Evolutionary conservation across 1,284 basidiomycete genomes (phyloP), one percentile per base, ranked within the genome.

Genomic region (Cutaneotrichosporon cutaneum): DNA sequence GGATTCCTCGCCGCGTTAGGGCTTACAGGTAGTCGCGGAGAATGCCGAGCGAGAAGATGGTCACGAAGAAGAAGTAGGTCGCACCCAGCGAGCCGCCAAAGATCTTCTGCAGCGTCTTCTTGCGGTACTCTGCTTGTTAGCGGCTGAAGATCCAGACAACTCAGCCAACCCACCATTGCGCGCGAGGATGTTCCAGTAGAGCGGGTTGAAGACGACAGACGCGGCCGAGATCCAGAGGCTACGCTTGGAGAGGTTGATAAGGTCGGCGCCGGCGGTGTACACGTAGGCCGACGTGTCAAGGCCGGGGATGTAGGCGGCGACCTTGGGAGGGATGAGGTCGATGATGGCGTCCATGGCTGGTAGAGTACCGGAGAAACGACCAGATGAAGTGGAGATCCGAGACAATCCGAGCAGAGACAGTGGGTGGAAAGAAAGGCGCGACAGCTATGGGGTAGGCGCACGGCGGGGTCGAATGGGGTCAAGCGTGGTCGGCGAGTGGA

Each of bases 121-220:
- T 90, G 65, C 82, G 86, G 80, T 92, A 90, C 80, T 96, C 93
- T 95, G 71, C 22, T 30, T 14, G 57, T 59, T 16, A 59, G 58
- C 33, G 18, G 13, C 7, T 14, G 27, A 32, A 30, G 3, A 6
- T 6, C n/a, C 8, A 10, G 32, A 1, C 5, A 18, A 26, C 6
- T 7, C 44, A 22, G 9, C 16, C 26, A 10, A 81, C 84, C 61
- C 62, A 94, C 94, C 94, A 82, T 95, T 93, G 62, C 88, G 88
- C 27, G 94, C 94, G 36, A 94, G 87, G 64, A 94, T 87, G 80
- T 98, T 98, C 95, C 94, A 98, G 70, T 90, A 94, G 2, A 87
- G 86, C 0, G 94, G 94, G 74, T 97, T 97, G 83, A 96, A 95
- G 16, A 85, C 74, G 55, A 93, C 89, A 61, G 87, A 78, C 0